phyloP scores from a whole-genome alignment of 164 flowering plant species.

The Tetracentron sinense region DNA sequence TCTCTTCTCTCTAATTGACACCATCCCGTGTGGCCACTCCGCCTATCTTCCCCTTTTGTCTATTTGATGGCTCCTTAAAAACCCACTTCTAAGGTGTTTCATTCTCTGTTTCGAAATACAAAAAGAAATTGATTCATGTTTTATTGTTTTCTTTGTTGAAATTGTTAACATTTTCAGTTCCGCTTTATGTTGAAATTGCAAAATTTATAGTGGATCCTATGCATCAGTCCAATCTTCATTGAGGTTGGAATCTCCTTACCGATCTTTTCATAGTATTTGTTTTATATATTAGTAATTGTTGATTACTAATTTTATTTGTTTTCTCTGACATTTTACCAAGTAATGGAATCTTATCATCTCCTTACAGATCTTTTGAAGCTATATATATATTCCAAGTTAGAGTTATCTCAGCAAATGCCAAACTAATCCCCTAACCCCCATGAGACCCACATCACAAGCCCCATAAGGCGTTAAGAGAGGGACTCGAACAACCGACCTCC shows the following conservation, averaged over 20 bases:
- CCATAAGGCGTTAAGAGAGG: too few species aligned
- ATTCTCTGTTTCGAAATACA: background rate
- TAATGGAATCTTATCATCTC: conserved; percentile 86
- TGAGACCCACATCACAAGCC: too few species aligned
- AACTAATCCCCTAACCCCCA: too few species aligned
- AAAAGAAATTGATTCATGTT: background rate
- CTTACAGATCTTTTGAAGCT: too few species aligned
- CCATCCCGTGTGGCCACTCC: too few species aligned
- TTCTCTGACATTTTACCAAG: conserved; percentile 34
- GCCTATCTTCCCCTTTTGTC: too few species aligned
- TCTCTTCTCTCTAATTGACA: too few species aligned
- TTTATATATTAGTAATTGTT: background rate
- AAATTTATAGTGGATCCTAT: conserved; percentile 58
- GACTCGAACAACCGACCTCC: too few species aligned
- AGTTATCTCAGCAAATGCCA: too few species aligned
- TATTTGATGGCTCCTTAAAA: too few species aligned
- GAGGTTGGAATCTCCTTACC: conserved; percentile 37
- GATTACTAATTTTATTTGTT: background rate
- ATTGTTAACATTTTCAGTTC: conserved; percentile 41
- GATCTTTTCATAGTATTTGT: background rate
- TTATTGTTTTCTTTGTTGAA: background rate
- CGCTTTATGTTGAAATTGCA: conserved; percentile 49
- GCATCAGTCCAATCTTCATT: conserved; percentile 44
- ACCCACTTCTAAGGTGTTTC: too few species aligned
- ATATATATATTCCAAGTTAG: too few species aligned